Evolutionary conservation across 2,329 filamentous ascomycete species (phyloP).

Genomic region (Cytospora piceicola): DNA sequence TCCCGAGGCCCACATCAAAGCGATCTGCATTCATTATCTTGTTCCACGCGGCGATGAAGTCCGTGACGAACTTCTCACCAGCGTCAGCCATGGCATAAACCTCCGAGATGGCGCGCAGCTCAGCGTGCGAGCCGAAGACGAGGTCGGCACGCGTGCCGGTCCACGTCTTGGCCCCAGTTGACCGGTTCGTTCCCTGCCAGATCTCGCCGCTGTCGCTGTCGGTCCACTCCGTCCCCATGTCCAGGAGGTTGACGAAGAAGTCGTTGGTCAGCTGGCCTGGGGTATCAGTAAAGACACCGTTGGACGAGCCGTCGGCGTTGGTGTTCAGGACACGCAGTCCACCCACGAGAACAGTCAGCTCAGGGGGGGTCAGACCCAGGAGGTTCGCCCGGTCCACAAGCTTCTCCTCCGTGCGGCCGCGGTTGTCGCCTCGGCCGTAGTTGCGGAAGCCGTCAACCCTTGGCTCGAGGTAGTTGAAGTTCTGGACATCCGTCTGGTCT

Average conservation of each 20-base stretch:
- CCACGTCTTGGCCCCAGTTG: conserved; percentile 68
- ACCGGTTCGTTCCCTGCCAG: conserved; percentile 26
- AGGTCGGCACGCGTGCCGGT: conserved; percentile 70
- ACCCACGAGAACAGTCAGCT: conserved; percentile 69
- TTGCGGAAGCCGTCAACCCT: conserved; percentile 73
- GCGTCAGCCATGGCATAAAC: conserved; percentile 67
- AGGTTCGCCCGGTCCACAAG: conserved; percentile 71
- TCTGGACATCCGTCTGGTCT: conserved; percentile 68
- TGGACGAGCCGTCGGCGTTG: conserved; percentile 69
- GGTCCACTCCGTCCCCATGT: conserved; percentile 63
- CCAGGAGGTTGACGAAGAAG: conserved; percentile 76
- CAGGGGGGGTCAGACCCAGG: conserved; percentile 68
- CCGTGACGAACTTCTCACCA: conserved; percentile 67
- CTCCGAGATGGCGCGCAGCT: conserved; percentile 72
- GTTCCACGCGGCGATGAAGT: conserved; percentile 72
- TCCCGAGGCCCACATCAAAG: conserved; percentile 52
- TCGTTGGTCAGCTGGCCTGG: conserved; percentile 72
- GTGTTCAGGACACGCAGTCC: conserved; percentile 68
- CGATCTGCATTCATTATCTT: conserved; percentile 78
- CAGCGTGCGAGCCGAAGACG: conserved; percentile 73
- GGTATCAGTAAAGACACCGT: conserved; percentile 67
- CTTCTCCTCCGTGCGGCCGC: conserved; percentile 66
- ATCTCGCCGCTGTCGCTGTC: conserved; percentile 23
- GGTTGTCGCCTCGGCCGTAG: conserved; percentile 64
- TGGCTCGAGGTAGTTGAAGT: conserved; percentile 67